Percentiles rank a stretch among this genome's conserved stretches.
These are phyloP conservation scores for Ophiosphaerella korrae DNA, from an alignment of 2,329 filamentous ascomycete genomes.

Conservation along the genomic window DNA sequence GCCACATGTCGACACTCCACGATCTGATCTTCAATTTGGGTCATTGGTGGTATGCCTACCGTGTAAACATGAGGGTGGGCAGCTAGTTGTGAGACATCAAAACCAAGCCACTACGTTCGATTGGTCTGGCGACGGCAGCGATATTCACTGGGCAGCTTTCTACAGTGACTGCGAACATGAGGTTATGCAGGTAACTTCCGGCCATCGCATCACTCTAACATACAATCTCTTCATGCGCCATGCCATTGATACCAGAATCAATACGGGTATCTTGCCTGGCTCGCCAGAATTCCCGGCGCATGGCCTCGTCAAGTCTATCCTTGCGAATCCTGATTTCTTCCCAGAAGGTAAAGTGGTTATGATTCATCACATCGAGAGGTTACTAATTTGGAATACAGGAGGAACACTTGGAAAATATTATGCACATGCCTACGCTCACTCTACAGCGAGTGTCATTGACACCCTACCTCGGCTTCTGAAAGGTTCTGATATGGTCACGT, in stretches of 20 bases:
- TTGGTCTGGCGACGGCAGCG: conserved; percentile 39
- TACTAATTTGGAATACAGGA: conserved; percentile 34
- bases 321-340: conserved; percentile 46
- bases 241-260: conserved; percentile 40
- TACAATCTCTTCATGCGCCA: conserved; percentile 61
- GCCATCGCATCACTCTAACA: conserved; percentile 60
- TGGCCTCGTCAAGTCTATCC: conserved; percentile 33
- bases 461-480: conserved; percentile 51
- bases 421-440: conserved; percentile 56
- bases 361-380: conserved; percentile 1
- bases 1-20: conserved; percentile 60
- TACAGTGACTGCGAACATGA: conserved; percentile 60
- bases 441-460: conserved; percentile 22
- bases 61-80: conserved; percentile 48
- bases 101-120: conserved; percentile 48
- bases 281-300: conserved; percentile 46
- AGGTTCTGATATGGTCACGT: conserved; percentile 54
- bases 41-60: conserved; percentile 61
- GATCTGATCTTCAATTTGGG: conserved; percentile 56
- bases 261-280: conserved; percentile 31
- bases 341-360: conserved; percentile 31
- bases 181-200: conserved; percentile 55
- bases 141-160: conserved; percentile 58
- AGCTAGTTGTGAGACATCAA: conserved; percentile 51
- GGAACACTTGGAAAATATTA: conserved; percentile 54